Evolutionary conservation across 1,284 basidiomycete genomes (phyloP).

Genomic region (Tilletia horrida): DNA sequence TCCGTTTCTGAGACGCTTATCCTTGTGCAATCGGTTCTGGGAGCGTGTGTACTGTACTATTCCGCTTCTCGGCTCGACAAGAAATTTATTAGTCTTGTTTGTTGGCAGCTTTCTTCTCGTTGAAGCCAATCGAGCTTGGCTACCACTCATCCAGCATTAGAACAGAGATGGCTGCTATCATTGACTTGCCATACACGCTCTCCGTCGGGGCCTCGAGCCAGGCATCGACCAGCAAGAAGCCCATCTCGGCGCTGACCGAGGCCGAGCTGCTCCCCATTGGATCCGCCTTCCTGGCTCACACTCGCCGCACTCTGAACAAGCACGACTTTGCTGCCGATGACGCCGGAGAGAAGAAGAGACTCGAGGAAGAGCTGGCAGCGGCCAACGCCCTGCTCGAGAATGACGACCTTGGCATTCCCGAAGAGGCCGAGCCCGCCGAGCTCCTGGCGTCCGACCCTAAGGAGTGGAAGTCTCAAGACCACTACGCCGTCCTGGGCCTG

Average conservation of each 20-base stretch:
- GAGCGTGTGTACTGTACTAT: too few relatives aligned
- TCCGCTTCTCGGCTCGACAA: constrained; percentile 1
- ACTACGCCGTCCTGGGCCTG: constrained; percentile 91
- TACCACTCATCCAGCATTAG: not conserved
- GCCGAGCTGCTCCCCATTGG: constrained; percentile 46
- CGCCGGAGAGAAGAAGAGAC: constrained; percentile 37
- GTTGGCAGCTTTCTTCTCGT: too few relatives aligned
- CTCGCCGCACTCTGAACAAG: constrained; percentile 45
- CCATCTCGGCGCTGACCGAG: constrained; percentile 37
- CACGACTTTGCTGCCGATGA: constrained; percentile 50
- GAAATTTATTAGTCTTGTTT: not conserved
- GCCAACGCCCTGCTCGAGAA: constrained; percentile 67
- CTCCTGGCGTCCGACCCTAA: constrained; percentile 81
- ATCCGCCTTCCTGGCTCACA: constrained; percentile 47
- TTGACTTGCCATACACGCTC: constrained; percentile 47
- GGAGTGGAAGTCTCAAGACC: constrained; percentile 99
- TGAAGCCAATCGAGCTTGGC: too few relatives aligned
- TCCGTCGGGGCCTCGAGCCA: constrained; percentile 24
- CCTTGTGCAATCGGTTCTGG: too few relatives aligned
- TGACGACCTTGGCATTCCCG: constrained; percentile 79
- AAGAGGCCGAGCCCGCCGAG: constrained; percentile 77
- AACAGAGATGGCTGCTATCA: constrained; percentile 41
- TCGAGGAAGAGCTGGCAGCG: constrained; percentile 55
- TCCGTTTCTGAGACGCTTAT: too few relatives aligned
- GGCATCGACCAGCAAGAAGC: constrained; percentile 47